Base-by-base conservation (phyloP, 768 basidiomycete genomes). In the Rhizopogon vulgaris region DNA sequence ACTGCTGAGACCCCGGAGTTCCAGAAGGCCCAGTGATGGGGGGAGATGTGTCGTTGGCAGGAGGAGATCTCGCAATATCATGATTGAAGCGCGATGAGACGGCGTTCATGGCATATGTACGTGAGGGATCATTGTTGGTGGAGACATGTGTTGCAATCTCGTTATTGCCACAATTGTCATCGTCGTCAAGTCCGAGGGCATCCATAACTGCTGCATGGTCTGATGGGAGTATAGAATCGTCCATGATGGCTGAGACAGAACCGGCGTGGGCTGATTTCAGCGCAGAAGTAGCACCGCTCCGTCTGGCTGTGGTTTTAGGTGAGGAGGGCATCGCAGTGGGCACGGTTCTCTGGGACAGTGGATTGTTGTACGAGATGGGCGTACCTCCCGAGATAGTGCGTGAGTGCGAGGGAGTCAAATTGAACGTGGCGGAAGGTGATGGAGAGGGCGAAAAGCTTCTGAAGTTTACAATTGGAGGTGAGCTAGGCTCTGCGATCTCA, bases 131-230 rank as follows among this genome's bases (percentile, higher is more conserved):
- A 24, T 34, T 5, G 22, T 34, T 5, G 22, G 14, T 32, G 9
- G 4, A 46, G 18, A 8, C 5, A 34, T 36, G 6, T 10, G 45
- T 10, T 10, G 45, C 14, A 24, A 32, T 3, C 5, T 51, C 28
- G 28, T 32, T 27, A 7, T 6, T 22, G 22, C 22, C 22, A 22
- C 22, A 22, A 22, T 22, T 34, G 17, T 8, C 11, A 18, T 32
- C 11, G 18, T 56, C 53, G 28, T 41, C 27, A 17, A 52, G 50
- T 41, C 56, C 49, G 18, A 51, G 46, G 17, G 56, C 53, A 30
- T 51, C 30, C 50, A 42, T 41, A 4, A 52, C 36, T 30, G 41
- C 40, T 2, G 46, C 50, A 11, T 42, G 18, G 41, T 52, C 49
- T 3, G 49, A 28, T 34, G n/a, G 39, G 25, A 47, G 37, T 1